Percentiles rank a stretch among this genome's conserved stretches.
These are phyloP conservation scores for Dendrocalamus latiflorus DNA, from an alignment of 202 grass and related monocot genomes.

Conservation along the genomic window DNA sequence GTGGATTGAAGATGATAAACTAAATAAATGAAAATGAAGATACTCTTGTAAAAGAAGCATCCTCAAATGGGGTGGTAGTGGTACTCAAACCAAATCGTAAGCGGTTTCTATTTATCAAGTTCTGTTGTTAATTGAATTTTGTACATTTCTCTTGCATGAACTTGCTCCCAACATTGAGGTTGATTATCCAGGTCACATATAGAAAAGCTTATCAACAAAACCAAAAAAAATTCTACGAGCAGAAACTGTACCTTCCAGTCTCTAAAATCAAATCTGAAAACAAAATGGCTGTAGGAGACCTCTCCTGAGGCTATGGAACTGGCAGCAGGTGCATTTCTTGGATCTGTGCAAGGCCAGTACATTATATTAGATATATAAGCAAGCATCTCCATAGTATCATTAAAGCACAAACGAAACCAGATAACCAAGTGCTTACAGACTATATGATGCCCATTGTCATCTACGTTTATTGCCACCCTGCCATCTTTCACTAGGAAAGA, in stretches of 20 bases:
- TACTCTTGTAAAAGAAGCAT: not conserved
- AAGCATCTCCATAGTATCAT: not conserved
- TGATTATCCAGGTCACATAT: not conserved
- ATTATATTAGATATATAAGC: slow-evolving; percentile 10
- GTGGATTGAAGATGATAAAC: not conserved
- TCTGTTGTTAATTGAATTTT: not conserved
- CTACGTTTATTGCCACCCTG: slow-evolving; percentile 66
- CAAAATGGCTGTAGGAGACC: slow-evolving; percentile 82
- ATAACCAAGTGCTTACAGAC: slow-evolving; percentile 52
- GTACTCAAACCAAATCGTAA: not conserved
- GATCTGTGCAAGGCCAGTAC: slow-evolving; percentile 43
- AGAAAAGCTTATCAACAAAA: not conserved
- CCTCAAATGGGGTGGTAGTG: not conserved
- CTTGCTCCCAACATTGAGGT: not conserved
- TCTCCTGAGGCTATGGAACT: slow-evolving; percentile 65
- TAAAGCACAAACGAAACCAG: not conserved
- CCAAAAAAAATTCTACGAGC: not conserved
- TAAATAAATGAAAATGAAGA: not conserved
- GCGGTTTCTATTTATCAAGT: not conserved
- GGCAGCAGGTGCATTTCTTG: slow-evolving; percentile 81
- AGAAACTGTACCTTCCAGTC: slow-evolving; percentile 78
- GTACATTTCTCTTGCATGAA: not conserved
- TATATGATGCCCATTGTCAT: slow-evolving; percentile 59
- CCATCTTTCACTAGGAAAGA: slow-evolving; percentile 98
- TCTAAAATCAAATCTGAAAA: slow-evolving; percentile 81